Base-by-base conservation (phyloP, 2,329 filamentous ascomycete genomes). In the Davidsoniella neocaledoniae region DNA sequence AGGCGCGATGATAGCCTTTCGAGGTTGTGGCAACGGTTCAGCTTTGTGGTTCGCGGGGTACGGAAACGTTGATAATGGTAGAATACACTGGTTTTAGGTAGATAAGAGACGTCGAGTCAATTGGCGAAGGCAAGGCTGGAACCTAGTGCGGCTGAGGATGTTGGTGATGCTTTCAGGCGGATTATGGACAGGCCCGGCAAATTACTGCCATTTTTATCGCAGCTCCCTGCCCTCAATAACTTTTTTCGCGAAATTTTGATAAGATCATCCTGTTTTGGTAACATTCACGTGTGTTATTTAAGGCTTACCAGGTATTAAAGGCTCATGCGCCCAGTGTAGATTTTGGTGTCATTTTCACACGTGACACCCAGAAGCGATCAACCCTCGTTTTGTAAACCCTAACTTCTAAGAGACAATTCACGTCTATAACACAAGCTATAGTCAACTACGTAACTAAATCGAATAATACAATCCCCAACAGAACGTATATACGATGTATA, bases 181-280 rank as follows among this genome's bases (percentile, higher is more conserved):
- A 26, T 23, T 29, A 10, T 33, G 29, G 29, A 23, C 29, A 33
- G 29, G 29, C 29, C 29, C 9, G 29, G 29, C 8, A 33, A 33
- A 33, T 33, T 33, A 9, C 29, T 33, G 4, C 29, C 29, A 33
- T 10, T 33, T 33, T 12, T 10, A 33, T 33, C 29, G 29, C 29
- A 33, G 29, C 29, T 33, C 29, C 29, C 29, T 33, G 29, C 12
- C 29, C 8, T 33, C 9, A 10, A 33, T 9, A 9, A 33, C 8
- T 12, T 46, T 46, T 39, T 39, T 46, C 44, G 44, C 33, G 44
- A 46, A 46, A 38, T 46, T 46, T 46, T 29, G 44, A 46, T 37
- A 21, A 33, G 19, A 19, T 46, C 23, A 12, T 33, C 14, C 21
- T 46, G 17, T 39, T 33, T 26, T 39, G 21, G 33, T 38, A 23